Evolutionary conservation across 441 rosid genomes (phyloP).

Genomic region (Eugenia klotzschiana): DNA sequence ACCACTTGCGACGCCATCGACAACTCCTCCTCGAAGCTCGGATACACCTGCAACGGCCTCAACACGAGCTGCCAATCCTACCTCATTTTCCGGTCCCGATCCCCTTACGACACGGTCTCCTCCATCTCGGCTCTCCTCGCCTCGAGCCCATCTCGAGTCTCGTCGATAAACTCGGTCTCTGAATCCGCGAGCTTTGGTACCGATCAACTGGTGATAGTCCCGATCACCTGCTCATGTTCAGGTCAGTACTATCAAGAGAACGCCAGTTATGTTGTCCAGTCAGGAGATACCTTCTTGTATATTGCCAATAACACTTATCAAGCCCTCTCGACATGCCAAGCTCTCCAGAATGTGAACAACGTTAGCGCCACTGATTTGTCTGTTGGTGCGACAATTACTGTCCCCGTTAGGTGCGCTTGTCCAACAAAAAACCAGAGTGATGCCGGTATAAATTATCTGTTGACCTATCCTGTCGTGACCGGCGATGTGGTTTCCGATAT

Average conservation of each 20-base stretch:
- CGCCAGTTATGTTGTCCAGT: slow-evolving; percentile 31
- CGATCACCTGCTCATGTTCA: slow-evolving; percentile 60
- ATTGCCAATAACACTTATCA: slow-evolving; percentile 49
- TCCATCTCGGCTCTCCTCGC: slow-evolving; percentile 44
- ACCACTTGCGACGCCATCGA: slow-evolving; percentile 20
- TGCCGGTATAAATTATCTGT: slow-evolving; percentile 28
- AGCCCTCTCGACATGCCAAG: slow-evolving; percentile 71
- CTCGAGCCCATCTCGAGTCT: slow-evolving; percentile 29
- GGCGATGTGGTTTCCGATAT: slow-evolving; percentile 14
- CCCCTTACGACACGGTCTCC: slow-evolving; percentile 32
- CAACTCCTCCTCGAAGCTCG: slow-evolving; percentile 33
- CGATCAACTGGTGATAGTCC: slow-evolving; percentile 43
- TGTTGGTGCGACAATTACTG: slow-evolving; percentile 18
- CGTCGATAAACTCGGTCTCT: slow-evolving; percentile 32
- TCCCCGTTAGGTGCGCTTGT: slow-evolving; percentile 76
- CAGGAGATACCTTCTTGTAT: background rate
- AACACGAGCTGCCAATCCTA: slow-evolving; percentile 41
- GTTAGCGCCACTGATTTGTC: slow-evolving; percentile 7
- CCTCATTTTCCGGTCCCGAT: slow-evolving; percentile 41
- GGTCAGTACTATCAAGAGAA: slow-evolving; percentile 37
- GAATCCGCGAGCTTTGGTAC: slow-evolving; percentile 19
- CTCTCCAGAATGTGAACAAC: slow-evolving; percentile 27
- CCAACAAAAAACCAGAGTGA: slow-evolving; percentile 51
- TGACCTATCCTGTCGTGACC: slow-evolving; percentile 32
- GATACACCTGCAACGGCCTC: slow-evolving; percentile 61